A percentile compares a stretch with the other conserved stretches of the same genome.
phyloP scores from a whole-genome alignment of 805 yeast genomes.

The Hermanozyma aechmeae region DNA sequence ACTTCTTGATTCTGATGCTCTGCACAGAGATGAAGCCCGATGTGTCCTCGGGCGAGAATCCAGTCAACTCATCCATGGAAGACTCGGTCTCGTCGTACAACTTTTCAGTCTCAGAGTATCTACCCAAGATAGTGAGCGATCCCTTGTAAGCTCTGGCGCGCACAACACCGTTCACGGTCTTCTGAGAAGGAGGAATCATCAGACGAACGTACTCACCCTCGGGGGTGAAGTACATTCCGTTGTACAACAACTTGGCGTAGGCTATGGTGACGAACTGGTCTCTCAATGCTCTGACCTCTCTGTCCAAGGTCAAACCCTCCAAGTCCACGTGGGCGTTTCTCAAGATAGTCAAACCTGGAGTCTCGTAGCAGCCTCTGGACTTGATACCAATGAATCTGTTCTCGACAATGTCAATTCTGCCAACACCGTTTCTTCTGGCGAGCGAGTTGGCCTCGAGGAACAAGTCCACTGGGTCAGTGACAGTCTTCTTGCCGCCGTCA shows the following conservation, averaged over 20 bases:
- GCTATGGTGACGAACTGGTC: slow-evolving; percentile 92
- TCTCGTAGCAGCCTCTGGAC: slow-evolving; percentile 99
- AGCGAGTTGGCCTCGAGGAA: slow-evolving; percentile 88
- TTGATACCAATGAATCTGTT: slow-evolving; percentile 98
- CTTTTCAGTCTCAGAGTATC: slow-evolving; percentile 92
- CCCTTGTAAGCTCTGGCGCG: slow-evolving; percentile 95
- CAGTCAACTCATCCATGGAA: slow-evolving; percentile 98
- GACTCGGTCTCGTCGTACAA: slow-evolving; percentile 97
- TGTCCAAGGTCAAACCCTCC: slow-evolving; percentile 94
- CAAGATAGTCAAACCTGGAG: slow-evolving; percentile 93
- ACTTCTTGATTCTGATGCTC: slow-evolving; percentile 96
- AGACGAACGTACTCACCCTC: slow-evolving; percentile 94
- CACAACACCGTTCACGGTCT: slow-evolving; percentile 91
- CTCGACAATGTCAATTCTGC: slow-evolving; percentile 98
- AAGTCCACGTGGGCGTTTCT: slow-evolving; percentile 92
- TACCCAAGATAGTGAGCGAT: slow-evolving; percentile 71
- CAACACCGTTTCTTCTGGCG: slow-evolving; percentile 99
- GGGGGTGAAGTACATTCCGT: slow-evolving; percentile 97
- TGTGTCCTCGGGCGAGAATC: slow-evolving; percentile 95
- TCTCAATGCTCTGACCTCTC: slow-evolving; percentile 96
- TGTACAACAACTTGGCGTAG: slow-evolving; percentile 84
- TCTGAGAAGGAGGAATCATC: slow-evolving; percentile 92
- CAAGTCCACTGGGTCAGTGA: slow-evolving; percentile 84
- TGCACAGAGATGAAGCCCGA: slow-evolving; percentile 97
- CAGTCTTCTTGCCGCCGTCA: slow-evolving; percentile 47